Evolutionary conservation across 305 asterid genomes (phyloP), one percentile per base, ranked within the genome.

Genomic region (Fraxinus paxiana): DNA sequence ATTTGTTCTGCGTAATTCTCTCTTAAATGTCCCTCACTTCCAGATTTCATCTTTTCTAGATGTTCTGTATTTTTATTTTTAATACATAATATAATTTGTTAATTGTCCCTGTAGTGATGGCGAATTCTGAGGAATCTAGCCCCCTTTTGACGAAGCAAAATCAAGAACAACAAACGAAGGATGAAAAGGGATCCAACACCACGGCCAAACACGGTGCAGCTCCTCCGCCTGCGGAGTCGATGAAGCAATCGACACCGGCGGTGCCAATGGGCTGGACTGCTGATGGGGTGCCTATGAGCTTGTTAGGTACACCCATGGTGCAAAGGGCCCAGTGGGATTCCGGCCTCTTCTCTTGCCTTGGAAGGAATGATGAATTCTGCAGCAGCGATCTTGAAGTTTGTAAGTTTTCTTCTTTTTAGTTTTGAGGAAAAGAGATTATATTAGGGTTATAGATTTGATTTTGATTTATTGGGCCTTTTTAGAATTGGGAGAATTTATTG

Each of bases 331-430:
- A 85, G 18, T 95, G 98, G 98, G 88, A 90, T 71, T 81, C 97
- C 77, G 79, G 93, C 75, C 82, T 95, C 75, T 91, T 91, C 81
- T 87, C 97, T 31, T 95, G 98, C 75, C 84, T 90, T 69, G 98
- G 98, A 30, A 86, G 87, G 80, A 89, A 83, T 24, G 98, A 95
- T 83, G 92, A 93, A 17, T 95, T 95, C 83, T 91, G 89, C 88
- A 89, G 98, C 95, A 93, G 93, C 78, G 98, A 95, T 92, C 89
- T 95, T 79, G 98, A 95, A 95, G 98, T 95, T 89, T 93, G 98
- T 95, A 85, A 93, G 98, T 86, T 33, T 59, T 76, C 73, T 7
- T 80, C 48, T 6, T 88, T 37, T 30, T 51, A n/a, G 22, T 24
- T 75, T 89, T 87, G 13, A 78, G 87, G 80, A 82, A 70, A 75